Evolutionary conservation across 2,329 filamentous ascomycete genomes (phyloP), one percentile per base, ranked within the genome.

Genomic region (Exophiala mesophila): DNA sequence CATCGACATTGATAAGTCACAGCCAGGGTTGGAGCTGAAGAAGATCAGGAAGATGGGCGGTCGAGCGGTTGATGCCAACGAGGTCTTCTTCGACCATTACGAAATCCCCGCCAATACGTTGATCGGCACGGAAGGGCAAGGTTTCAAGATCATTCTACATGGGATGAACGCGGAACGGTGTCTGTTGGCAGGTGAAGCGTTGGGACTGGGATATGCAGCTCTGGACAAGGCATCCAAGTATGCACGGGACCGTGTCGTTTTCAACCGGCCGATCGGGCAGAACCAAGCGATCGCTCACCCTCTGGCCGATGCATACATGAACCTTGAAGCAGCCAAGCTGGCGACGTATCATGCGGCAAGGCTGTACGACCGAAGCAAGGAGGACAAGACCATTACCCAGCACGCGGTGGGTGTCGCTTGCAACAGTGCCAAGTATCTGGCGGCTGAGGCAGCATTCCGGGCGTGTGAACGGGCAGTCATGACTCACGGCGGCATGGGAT

Each of bases 1-100:
- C 57, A 87, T 94, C 45, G 79, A 86, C 45, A 72, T 94, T 3
- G 77, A 90, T 59, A 43, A 42, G 34, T 46, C 40, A 17, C 73
- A 73, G 16, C 74, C 82, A 0, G 77, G 77, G 0, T 67, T 90
- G 1, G 76, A 83, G 7, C 68, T 92, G 58, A 78, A 77, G 31
- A 77, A 69, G 57, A 94, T 94, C 54, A 80, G 77, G 63, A 94
- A 94, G 62, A 92, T 94, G 85, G 88, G 88, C 6, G 84, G 85
- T 0, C 71, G 85, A 9, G 85, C 85, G 0, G 79, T 94, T 1
- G 86, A 92, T 56, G 85, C 86, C 1, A 94, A 94, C 53, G 85
- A 92, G 58, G 82, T 94, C 1, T 94, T 94, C 63, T 92, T 94
- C 59, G 85, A 92, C 61, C 77, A 82, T 52, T 94, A 89, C 61